Evolutionary conservation across 495 filamentous ascomycete species (phyloP).

Genomic region (Bathelium albidoporum): DNA sequence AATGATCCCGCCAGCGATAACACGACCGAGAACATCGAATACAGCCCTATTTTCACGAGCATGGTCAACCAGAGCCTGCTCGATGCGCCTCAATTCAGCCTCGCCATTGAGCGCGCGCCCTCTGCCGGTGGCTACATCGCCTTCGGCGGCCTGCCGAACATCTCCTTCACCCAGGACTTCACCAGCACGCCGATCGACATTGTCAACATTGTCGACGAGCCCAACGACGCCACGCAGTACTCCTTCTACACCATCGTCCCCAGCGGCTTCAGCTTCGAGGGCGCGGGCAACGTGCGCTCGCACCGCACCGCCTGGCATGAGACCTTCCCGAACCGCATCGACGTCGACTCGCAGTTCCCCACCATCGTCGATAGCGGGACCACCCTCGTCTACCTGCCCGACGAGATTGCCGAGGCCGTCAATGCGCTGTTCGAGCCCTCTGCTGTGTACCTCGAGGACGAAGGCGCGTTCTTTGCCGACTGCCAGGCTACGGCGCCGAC

Average conservation of each 20-base stretch:
- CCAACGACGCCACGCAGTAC: conserved; percentile 11
- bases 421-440: conserved; percentile 45
- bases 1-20: conserved; percentile 3
- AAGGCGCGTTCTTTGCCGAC: conserved; percentile 41
- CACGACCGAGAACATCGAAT: not conserved
- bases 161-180: conserved; percentile 27
- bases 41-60: conserved; percentile 48
- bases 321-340: not conserved
- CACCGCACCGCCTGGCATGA: not conserved
- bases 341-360: conserved; percentile 2
- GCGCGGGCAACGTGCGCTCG: not conserved
- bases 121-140: conserved; percentile 32
- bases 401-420: conserved; percentile 37
- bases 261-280: conserved; percentile 28
- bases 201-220: conserved; percentile 3
- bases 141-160: conserved; percentile 42
- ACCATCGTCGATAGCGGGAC: conserved; percentile 38
- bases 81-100: conserved; percentile 46
- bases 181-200: conserved; percentile 30
- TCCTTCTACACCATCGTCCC: conserved; percentile 37
- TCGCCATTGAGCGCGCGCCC: conserved; percentile 32
- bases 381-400: conserved; percentile 35
- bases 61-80: conserved; percentile 44
- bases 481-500: conserved; percentile 46
- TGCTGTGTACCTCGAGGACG: conserved; percentile 35